Percentiles rank a stretch among this genome's conserved stretches.
Conservation (phyloP, 2,329 filamentous ascomycete species). For the Geosmithia putterillii region DNA sequence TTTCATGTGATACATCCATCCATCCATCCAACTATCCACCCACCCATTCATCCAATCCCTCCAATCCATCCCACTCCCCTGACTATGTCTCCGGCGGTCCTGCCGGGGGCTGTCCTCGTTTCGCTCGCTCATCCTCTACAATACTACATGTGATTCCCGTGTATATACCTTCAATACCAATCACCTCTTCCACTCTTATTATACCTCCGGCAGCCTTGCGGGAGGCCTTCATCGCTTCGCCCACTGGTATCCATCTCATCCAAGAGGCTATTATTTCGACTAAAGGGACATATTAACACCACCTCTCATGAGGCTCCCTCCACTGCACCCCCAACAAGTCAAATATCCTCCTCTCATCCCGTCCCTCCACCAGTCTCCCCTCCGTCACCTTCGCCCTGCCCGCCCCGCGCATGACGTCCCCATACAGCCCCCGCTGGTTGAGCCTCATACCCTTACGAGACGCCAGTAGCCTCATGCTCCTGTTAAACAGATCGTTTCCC, state of each 20-base stretch:
- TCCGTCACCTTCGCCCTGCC: conserved; percentile 49
- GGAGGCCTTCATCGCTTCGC: too few species aligned
- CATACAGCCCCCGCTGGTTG: conserved; percentile 73
- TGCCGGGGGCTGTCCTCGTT: too few species aligned
- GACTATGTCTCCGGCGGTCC: too few species aligned
- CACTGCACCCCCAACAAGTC: conserved; percentile 73
- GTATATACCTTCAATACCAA: too few species aligned
- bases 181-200: too few species aligned
- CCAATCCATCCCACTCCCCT: too few species aligned
- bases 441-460: conserved; percentile 71
- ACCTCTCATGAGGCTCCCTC: conserved; percentile 64
- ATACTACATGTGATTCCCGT: too few species aligned
- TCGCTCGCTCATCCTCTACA: too few species aligned
- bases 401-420: conserved; percentile 50
- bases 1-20: neutral
- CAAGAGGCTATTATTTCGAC: too few species aligned
- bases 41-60: too few species aligned
- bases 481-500: conserved; percentile 88
- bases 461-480: conserved; percentile 70
- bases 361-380: conserved; percentile 61
- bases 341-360: conserved; percentile 70
- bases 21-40: neutral
- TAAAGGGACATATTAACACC: conserved; percentile 42
- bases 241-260: too few species aligned
- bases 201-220: too few species aligned